phyloP scores from a whole-genome alignment of 768 basidiomycete species.

The Harrya chromipes region DNA sequence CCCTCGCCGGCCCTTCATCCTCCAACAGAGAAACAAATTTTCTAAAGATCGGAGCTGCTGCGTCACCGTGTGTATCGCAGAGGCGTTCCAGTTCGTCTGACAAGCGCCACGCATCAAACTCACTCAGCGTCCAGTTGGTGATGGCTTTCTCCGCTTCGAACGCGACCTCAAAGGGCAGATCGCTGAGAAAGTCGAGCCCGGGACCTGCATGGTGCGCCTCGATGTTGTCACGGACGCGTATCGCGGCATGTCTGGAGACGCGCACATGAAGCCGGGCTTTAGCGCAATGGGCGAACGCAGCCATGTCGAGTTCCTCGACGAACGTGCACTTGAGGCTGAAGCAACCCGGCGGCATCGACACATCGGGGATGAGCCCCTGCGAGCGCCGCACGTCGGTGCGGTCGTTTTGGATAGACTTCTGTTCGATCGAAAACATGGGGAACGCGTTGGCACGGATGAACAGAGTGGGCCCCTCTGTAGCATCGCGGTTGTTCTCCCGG shows the following conservation, averaged over 20 bases:
- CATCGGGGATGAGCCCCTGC: slow-evolving; percentile 26
- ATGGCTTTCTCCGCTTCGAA: slow-evolving; percentile 40
- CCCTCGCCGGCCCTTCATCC: slow-evolving; percentile 1
- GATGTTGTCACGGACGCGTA: slow-evolving; percentile 19
- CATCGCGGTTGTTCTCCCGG: slow-evolving; percentile 3
- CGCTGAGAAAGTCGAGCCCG: slow-evolving; percentile 24
- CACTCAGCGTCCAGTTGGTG: slow-evolving; percentile 26
- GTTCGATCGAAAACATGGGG: slow-evolving; percentile 25
- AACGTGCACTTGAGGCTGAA: slow-evolving; percentile 33
- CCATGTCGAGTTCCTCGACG: slow-evolving; percentile 18
- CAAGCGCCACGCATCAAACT: slow-evolving; percentile 22
- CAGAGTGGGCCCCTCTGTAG: slow-evolving; percentile 13
- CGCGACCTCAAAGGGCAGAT: slow-evolving; percentile 34
- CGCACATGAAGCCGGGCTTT: slow-evolving; percentile 22
- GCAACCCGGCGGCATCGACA: slow-evolving; percentile 27
- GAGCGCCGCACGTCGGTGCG: slow-evolving; percentile 14
- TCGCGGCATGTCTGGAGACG: background rate
- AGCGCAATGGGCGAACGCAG: slow-evolving; percentile 28
- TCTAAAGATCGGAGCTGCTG: slow-evolving; percentile 24
- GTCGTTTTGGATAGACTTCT: rapidly evolving
- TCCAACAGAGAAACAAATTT: slow-evolving; percentile 19
- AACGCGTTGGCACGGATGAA: slow-evolving; percentile 35
- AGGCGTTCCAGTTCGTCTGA: slow-evolving; percentile 18
- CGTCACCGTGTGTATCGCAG: slow-evolving; percentile 8
- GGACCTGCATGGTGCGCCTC: slow-evolving; percentile 3